These are phyloP conservation scores for Exserohilum rostratum DNA, from an alignment of 2,329 filamentous ascomycete species.

Conservation along the genomic window DNA sequence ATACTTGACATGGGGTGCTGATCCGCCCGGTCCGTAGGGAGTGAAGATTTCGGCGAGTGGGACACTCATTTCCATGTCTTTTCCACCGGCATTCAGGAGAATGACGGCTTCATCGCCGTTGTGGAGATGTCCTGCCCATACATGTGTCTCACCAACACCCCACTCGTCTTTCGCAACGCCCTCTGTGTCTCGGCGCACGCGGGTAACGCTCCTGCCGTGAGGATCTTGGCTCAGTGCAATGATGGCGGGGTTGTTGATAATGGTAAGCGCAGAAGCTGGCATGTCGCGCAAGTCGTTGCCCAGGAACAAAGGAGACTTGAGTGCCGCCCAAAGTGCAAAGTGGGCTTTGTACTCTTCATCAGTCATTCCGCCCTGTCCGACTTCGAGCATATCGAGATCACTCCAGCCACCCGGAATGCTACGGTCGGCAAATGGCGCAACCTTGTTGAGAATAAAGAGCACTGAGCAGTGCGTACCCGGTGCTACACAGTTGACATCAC, in stretches of 20 bases:
- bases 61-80: conserved; percentile 28
- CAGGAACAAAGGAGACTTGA: conserved; percentile 54
- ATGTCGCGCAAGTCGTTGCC: conserved; percentile 51
- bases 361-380: conserved; percentile 37
- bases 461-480: conserved; percentile 38
- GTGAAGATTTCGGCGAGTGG: conserved; percentile 33
- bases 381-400: conserved; percentile 41
- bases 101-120: conserved; percentile 32
- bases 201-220: conserved; percentile 30
- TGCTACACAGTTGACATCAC: conserved; percentile 33
- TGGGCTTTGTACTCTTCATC: conserved; percentile 47
- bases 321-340: conserved; percentile 51
- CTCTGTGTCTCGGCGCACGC: conserved; percentile 25
- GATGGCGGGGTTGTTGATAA: conserved; percentile 47
- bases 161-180: conserved; percentile 29
- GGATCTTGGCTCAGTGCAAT: conserved; percentile 35
- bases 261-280: conserved; percentile 47
- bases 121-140: conserved; percentile 30
- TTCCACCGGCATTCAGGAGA: conserved; percentile 27
- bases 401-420: conserved; percentile 40
- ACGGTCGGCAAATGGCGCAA: conserved; percentile 33
- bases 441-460: conserved; percentile 39
- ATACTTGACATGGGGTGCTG: conserved; percentile 30
- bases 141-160: conserved; percentile 33
- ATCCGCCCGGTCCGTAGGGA: conserved; percentile 30